phyloP scores from a whole-genome alignment of 352 stramenopile species.

The Globisporangium yorkense region DNA sequence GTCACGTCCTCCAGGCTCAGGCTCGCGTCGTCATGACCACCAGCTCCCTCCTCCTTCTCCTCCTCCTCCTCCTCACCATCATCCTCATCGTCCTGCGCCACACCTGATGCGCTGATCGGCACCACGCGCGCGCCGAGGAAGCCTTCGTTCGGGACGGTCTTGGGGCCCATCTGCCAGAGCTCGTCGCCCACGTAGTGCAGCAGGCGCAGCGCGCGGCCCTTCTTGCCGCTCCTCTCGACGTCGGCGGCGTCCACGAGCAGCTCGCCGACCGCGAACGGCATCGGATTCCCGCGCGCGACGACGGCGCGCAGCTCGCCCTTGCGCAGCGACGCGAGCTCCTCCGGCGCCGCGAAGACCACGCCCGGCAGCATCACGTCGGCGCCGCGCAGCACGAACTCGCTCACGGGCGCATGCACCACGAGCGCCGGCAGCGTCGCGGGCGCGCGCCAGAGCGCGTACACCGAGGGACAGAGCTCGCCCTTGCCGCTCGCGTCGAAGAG shows the following conservation, averaged over 20 bases:
- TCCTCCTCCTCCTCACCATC: slow-evolving; percentile 4
- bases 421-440: slow-evolving; percentile 46
- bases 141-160: slow-evolving; percentile 59
- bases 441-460: slow-evolving; percentile 67
- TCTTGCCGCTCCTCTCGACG: slow-evolving; percentile 48
- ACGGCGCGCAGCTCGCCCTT: slow-evolving; percentile 68
- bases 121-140: slow-evolving; percentile 43
- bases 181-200: slow-evolving; percentile 70
- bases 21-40: slow-evolving; percentile 1
- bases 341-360: slow-evolving; percentile 52
- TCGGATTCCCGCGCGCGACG: slow-evolving; percentile 68
- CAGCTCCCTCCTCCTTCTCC: slow-evolving; percentile 7
- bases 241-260: slow-evolving; percentile 63
- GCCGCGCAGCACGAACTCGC: slow-evolving; percentile 70
- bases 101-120: slow-evolving; percentile 13
- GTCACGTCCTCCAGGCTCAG: slow-evolving; percentile 18
- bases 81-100: slow-evolving; percentile 8
- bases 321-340: slow-evolving; percentile 45
- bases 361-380: slow-evolving; percentile 83
- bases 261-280: slow-evolving; percentile 71
- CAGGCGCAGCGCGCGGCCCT: slow-evolving; percentile 61
- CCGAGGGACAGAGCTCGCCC: slow-evolving; percentile 32
- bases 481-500: slow-evolving; percentile 73
- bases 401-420: slow-evolving; percentile 72
- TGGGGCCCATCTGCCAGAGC: slow-evolving; percentile 68